Base-by-base conservation (phyloP, 2,329 filamentous ascomycete species). In the Botrytis aclada region DNA sequence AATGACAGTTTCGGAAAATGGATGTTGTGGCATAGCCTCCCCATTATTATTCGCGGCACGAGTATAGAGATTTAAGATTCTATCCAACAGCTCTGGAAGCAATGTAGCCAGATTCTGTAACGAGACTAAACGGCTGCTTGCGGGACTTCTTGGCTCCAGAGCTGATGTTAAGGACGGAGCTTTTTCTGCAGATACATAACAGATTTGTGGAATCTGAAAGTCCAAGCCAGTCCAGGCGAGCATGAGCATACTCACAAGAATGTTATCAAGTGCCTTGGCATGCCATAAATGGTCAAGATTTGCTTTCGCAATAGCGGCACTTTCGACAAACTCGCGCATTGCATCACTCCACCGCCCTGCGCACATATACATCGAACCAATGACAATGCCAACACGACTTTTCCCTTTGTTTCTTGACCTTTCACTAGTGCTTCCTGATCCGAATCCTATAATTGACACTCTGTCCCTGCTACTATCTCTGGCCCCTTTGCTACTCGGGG, bases 201-300 rank as follows among this genome's bases (percentile, higher is more conserved):
- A 88, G 25, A 91, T 82, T 16, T 84, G 81, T 3, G 89, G 89
- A n/a, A 96, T 87, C 78, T 91, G 88, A 78, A 98, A 98, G 79
- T 96, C 92, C 78, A 95, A 86, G 6, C 91, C 92, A 51, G 91
- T 88, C 93, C 94, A 97, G 43, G 90, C 92, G 75, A 97, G 89
- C 78, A 98, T 88, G 58, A 98, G 80, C 77, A 98, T 86, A 79
- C 92, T 94, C 39, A 97, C 86, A 64, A 96, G 84, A 74, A 97
- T 93, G 41, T 95, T 90, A 80, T 99, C 97, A 32, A 99, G 85
- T 1, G 94, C 95, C 82, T 98, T 98, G 29, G 93, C 96, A 83
- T 98, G 94, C 95, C 96, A 99, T n/a, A 98, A 82, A 82, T 97
- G 93, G 82, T 99, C 96, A 78, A 94, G 95, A 73, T 93, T 88